A percentile compares a stretch with the other conserved stretches of the same genome.
Evolutionary conservation across 2,329 filamentous ascomycete genomes (phyloP).

Genomic region (Colletotrichum filicis): DNA sequence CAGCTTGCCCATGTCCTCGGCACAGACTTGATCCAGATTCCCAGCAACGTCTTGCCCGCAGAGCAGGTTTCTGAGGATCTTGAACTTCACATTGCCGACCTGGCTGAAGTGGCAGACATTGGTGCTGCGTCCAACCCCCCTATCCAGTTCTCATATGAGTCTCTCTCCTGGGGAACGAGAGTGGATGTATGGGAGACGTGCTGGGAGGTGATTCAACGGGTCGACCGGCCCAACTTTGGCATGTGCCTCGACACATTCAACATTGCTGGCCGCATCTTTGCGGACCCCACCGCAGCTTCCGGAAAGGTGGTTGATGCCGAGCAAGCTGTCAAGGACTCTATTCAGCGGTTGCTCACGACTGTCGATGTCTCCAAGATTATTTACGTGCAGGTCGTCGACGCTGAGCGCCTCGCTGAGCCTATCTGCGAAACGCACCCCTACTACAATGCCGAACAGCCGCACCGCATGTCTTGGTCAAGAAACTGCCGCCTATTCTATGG

Average conservation of each 20-base stretch:
- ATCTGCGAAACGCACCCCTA: slow-evolving; percentile 59
- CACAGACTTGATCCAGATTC: slow-evolving; percentile 80
- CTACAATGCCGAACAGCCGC: slow-evolving; percentile 47
- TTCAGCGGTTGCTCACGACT: slow-evolving; percentile 62
- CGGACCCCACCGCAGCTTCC: slow-evolving; percentile 64
- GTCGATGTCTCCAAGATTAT: slow-evolving; percentile 76
- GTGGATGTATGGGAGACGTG: slow-evolving; percentile 77
- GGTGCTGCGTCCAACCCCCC: slow-evolving; percentile 65
- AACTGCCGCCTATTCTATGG: slow-evolving; percentile 72
- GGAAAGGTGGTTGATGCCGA: slow-evolving; percentile 67
- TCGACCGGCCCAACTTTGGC: slow-evolving; percentile 78
- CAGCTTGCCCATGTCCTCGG: slow-evolving; percentile 69
- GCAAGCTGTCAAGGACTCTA: slow-evolving; percentile 61
- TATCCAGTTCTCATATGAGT: slow-evolving; percentile 79
- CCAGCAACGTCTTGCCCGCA: slow-evolving; percentile 73
- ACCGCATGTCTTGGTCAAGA: slow-evolving; percentile 81
- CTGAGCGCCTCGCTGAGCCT: slow-evolving; percentile 69
- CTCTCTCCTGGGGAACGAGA: slow-evolving; percentile 77
- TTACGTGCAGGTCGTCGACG: slow-evolving; percentile 82
- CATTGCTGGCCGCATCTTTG: slow-evolving; percentile 77
- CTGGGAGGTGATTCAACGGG: slow-evolving; percentile 74
- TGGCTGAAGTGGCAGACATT: slow-evolving; percentile 74
- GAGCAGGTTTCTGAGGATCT: slow-evolving; percentile 57
- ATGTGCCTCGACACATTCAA: slow-evolving; percentile 84
- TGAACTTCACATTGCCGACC: slow-evolving; percentile 69